Evolutionary conservation across 345 rosid species (phyloP), one percentile per base, ranked within the genome.

Genomic region (Crucihimalaya himalaica): DNA sequence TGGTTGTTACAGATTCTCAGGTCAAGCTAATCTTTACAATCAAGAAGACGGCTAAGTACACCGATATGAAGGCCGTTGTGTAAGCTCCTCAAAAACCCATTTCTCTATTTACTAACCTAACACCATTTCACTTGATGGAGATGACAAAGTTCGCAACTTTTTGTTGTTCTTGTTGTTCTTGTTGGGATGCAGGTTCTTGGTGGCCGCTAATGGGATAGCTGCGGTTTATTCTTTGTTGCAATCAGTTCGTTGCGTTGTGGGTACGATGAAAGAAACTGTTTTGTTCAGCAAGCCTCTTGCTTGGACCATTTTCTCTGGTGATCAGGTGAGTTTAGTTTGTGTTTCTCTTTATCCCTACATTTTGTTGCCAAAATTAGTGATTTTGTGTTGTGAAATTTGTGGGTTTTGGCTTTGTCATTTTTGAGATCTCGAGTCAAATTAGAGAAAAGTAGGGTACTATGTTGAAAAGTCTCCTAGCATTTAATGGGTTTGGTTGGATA

Each of bases 41-140:
- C 58, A 80, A 71, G 76, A 91, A 87, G 87, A 80, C 55, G 73
- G 99, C 97, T 5, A 85, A 53, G 73, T 92, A 80, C 75, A 88
- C 96, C 6, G 99, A 92, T 83, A 88, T 92, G 96, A 95, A 92
- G 81, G 91, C 97, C 8, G 91, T 95, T 28, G 92, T 92, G 99
- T 92, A 79, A 39, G 63, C 63, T 68, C 51, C 18, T 69, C 56
- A 27, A 39, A 23, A 37, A 7, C 51, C 58, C 35, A 8, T 65
- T 56, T 66, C 63, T 2, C 0, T 9, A 5, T 40, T 37, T 29
- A 16, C 39, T 45, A 21, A 12, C 14, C 16, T 16, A 40, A 14
- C 46, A 40, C 16, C 46, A 40, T 71, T 71, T 56, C 42, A 57
- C 51, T 48, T 58, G 46, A 53, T 20, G 42, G 2, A 9, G 35